Conservation (phyloP, 108 stramenopile species). For the Aurantiochytrium sp. region DNA sequence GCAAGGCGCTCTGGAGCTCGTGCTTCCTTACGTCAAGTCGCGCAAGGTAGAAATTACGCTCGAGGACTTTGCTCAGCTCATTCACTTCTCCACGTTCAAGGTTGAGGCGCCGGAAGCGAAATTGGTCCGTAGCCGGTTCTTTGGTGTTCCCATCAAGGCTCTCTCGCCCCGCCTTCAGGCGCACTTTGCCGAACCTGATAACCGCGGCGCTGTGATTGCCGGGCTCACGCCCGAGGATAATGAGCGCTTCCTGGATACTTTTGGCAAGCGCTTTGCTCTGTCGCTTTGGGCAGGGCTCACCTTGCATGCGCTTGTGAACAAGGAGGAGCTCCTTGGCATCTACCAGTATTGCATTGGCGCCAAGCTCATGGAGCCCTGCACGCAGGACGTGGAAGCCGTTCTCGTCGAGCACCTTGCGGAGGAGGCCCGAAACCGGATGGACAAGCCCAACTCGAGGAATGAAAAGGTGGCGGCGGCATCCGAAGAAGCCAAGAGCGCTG, state of each 20-base stretch:
- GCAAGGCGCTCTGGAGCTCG: background rate
- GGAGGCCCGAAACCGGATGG: too few relatives aligned
- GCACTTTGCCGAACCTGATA: background rate
- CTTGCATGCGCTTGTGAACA: background rate
- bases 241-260: background rate
- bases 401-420: background rate
- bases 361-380: background rate
- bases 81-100: background rate
- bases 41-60: background rate
- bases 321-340: background rate
- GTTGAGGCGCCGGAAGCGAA: background rate
- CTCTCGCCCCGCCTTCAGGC: background rate
- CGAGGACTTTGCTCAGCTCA: background rate
- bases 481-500: too few relatives aligned
- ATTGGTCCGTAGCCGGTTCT: background rate
- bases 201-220: background rate
- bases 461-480: too few relatives aligned
- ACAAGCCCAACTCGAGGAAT: too few relatives aligned
- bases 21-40: background rate
- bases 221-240: background rate
- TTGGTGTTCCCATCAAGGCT: background rate
- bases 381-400: background rate
- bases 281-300: background rate
- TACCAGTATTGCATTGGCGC: background rate
- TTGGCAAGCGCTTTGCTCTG: background rate